Evolutionary conservation across 2,329 filamentous ascomycete species (phyloP).

Genomic region (Neofusicoccum ribis): DNA sequence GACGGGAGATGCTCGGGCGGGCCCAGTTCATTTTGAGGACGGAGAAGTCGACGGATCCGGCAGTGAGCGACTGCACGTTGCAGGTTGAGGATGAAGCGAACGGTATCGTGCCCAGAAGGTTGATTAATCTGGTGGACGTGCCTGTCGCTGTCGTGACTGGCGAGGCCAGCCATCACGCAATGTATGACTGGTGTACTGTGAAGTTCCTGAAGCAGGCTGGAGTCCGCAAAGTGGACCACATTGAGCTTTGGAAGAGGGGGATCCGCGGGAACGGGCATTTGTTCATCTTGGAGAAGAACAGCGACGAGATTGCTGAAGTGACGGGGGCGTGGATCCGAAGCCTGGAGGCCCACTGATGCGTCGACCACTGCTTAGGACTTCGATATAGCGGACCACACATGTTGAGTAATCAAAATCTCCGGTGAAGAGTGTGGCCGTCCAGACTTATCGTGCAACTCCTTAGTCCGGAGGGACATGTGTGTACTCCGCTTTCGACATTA

Average conservation of each 20-base stretch:
- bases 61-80: not conserved
- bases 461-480: not conserved
- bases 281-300: conserved; percentile 5
- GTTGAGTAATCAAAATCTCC: not conserved
- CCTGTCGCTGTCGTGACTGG: not conserved
- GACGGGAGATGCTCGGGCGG: not conserved
- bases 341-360: not conserved
- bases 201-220: not conserved
- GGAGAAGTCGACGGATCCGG: not conserved
- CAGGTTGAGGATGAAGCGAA: not conserved
- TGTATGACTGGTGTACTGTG: not conserved
- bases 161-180: not conserved
- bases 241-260: not conserved
- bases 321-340: not conserved
- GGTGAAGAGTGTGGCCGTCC: too few relatives aligned
- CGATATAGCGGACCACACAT: too few relatives aligned
- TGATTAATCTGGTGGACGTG: not conserved
- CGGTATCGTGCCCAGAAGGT: not conserved
- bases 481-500: too few relatives aligned
- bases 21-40: not conserved
- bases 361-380: not conserved
- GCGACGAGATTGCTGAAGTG: conserved; percentile 6
- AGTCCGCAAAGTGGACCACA: not conserved
- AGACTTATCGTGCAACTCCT: not conserved
- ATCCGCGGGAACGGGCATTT: not conserved